Conservation (phyloP, 23 red algal genomes). For the Gracilaria domingensis region DNA sequence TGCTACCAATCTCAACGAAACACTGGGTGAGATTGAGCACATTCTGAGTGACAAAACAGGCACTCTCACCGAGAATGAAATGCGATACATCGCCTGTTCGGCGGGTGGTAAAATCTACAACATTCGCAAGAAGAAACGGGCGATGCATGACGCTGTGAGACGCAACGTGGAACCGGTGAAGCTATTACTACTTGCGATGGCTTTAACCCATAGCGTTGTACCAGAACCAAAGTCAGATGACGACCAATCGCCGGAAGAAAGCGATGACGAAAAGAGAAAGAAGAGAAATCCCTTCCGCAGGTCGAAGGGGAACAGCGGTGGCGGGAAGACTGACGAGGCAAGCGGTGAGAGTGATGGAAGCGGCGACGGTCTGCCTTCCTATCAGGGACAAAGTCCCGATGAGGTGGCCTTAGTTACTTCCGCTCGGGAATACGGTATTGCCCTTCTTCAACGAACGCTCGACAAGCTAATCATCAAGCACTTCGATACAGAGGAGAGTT, state of each 20-base stretch:
- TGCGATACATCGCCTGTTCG: conserved; percentile 88
- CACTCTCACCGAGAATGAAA: conserved; percentile 91
- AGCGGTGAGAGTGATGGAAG: background rate
- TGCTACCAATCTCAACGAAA: conserved; percentile 93
- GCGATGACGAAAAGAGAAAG: conserved; percentile 43
- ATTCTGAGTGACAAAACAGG: conserved; percentile 93
- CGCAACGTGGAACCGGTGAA: conserved; percentile 55
- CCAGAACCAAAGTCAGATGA: conserved; percentile 75
- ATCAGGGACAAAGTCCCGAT: conserved; percentile 94
- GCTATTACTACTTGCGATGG: conserved; percentile 79
- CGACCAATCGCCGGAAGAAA: background rate
- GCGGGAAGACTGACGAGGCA: background rate
- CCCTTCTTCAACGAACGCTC: conserved; percentile 71
- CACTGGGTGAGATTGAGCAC: conserved; percentile 81
- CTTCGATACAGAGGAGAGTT: conserved; percentile 72
- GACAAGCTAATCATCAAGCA: conserved; percentile 68
- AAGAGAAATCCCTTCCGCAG: conserved; percentile 22
- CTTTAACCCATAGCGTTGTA: conserved; percentile 90
- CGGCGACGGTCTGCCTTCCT: conserved; percentile 61
- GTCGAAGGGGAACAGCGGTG: background rate
- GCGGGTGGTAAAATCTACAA: conserved; percentile 77
- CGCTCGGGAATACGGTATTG: conserved; percentile 87
- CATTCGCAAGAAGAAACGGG: conserved; percentile 60
- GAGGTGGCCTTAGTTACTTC: conserved; percentile 90
- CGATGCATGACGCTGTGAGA: conserved; percentile 66